Conservation (phyloP, 2,329 filamentous ascomycete genomes). For the Acephala macrosclerotiorum region DNA sequence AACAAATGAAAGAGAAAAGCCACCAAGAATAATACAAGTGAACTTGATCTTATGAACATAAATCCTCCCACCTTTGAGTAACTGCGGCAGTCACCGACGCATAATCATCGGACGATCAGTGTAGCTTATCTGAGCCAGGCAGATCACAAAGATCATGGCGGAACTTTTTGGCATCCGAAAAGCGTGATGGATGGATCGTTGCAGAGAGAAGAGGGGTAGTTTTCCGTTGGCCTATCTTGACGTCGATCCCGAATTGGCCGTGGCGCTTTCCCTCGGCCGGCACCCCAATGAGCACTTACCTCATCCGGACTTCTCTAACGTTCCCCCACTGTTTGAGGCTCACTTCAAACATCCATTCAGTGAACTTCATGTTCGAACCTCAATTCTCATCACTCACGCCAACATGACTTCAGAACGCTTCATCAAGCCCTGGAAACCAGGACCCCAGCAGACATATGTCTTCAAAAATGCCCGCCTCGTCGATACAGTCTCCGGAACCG, state of each 20-base stretch:
- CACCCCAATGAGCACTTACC: background rate
- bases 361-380: too few relatives aligned
- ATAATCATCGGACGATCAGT: background rate
- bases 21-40: background rate
- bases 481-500: conserved; percentile 42
- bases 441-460: conserved; percentile 11
- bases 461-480: conserved; percentile 55
- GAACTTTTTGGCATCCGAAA: background rate
- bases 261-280: conserved; percentile 1
- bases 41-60: background rate
- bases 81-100: too few relatives aligned
- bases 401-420: conserved; percentile 12
- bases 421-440: conserved; percentile 23
- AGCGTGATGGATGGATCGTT: background rate
- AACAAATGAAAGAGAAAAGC: background rate
- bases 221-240: conserved; percentile 11
- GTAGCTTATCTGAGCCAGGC: background rate
- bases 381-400: background rate
- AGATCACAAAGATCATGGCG: background rate
- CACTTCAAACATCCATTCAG: background rate
- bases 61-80: conserved; percentile 9
- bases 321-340: background rate
- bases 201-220: background rate
- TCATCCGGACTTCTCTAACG: background rate
- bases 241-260: conserved; percentile 9